Conservation (phyloP, 2,329 filamentous ascomycete genomes). For the Phyllosticta paracitricarpa region DNA sequence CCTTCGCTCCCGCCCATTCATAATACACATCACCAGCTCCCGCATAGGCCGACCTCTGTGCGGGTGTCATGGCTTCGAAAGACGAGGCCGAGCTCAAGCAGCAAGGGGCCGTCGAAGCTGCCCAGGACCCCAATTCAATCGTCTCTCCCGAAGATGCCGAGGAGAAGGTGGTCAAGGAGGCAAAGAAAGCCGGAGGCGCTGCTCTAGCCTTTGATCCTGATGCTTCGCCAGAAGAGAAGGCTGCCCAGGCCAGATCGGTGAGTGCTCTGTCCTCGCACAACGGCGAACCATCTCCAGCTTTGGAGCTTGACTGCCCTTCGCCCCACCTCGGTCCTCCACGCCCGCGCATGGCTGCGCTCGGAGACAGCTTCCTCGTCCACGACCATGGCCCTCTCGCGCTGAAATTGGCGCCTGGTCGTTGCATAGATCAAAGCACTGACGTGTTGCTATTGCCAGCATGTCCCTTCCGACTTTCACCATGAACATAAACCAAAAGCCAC, state of each 20-base stretch:
- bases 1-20: not conserved
- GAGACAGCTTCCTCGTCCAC: not conserved
- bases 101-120: conserved; percentile 69
- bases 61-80: conserved; percentile 4
- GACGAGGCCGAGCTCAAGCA: conserved; percentile 59
- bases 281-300: not conserved
- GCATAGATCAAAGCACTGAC: conserved; percentile 3
- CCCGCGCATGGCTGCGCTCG: not conserved
- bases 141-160: conserved; percentile 64
- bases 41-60: not conserved
- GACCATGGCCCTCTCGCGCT: not conserved
- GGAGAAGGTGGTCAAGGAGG: conserved; percentile 64
- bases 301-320: not conserved
- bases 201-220: conserved; percentile 84
- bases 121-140: conserved; percentile 57
- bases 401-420: not conserved
- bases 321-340: not conserved
- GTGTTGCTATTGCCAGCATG: conserved; percentile 35
- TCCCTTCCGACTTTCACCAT: conserved; percentile 56
- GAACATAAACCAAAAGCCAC: conserved; percentile 53
- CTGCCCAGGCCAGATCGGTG: conserved; percentile 66
- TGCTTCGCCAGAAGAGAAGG: conserved; percentile 75
- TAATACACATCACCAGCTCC: not conserved
- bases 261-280: conserved; percentile 25
- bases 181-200: conserved; percentile 64